Conservation (phyloP, 495 filamentous ascomycete genomes). For the Daldinia childiae region DNA sequence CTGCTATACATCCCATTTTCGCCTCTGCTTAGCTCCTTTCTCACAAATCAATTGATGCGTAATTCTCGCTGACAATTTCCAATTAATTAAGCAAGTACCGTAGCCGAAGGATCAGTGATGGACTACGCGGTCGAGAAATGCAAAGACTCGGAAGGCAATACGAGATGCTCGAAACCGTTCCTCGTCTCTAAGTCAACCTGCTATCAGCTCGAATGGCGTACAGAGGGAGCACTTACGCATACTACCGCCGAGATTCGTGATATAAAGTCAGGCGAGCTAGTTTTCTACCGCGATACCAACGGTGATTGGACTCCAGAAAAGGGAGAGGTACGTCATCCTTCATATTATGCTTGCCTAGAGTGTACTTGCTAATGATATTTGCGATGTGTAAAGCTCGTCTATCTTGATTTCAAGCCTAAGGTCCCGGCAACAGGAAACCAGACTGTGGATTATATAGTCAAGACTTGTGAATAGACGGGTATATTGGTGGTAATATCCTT, state of each 20-base stretch:
- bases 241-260: slow-evolving; percentile 54
- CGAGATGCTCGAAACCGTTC: slow-evolving; percentile 51
- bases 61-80: background rate
- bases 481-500: background rate
- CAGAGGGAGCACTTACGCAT: slow-evolving; percentile 49
- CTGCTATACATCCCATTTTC: background rate
- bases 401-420: slow-evolving; percentile 56
- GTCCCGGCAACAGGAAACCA: slow-evolving; percentile 50
- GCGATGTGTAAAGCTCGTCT: slow-evolving; percentile 43
- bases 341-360: background rate
- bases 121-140: slow-evolving; percentile 51
- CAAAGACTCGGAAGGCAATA: slow-evolving; percentile 46
- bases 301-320: slow-evolving; percentile 53
- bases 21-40: background rate
- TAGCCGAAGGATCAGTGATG: slow-evolving; percentile 44
- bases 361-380: background rate
- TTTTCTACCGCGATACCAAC: slow-evolving; percentile 54
- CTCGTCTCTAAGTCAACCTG: slow-evolving; percentile 45
- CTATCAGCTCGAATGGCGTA: slow-evolving; percentile 52
- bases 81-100: slow-evolving; percentile 28
- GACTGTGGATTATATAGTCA: slow-evolving; percentile 52
- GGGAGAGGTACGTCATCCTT: slow-evolving; percentile 21
- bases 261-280: slow-evolving; percentile 49
- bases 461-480: slow-evolving; percentile 45
- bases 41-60: background rate